Evolutionary conservation across 441 rosid species (phyloP).

Genomic region (Euphorbia corollata): DNA sequence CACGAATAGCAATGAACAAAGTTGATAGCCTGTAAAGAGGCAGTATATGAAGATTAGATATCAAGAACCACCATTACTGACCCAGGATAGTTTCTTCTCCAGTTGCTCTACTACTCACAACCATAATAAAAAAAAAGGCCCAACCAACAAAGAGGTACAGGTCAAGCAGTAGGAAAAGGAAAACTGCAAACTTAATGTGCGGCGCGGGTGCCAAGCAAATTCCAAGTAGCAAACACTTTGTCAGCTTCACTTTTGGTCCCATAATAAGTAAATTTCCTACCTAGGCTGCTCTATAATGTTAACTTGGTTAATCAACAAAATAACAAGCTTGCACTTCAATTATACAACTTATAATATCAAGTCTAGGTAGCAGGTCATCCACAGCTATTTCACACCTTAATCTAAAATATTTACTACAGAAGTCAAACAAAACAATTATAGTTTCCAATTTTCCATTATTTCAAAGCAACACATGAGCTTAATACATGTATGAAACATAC

Average conservation of each 20-base stretch:
- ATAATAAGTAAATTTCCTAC: background rate
- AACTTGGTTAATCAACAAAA: background rate
- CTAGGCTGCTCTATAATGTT: conserved; percentile 1
- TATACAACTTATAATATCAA: background rate
- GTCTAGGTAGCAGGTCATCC: background rate
- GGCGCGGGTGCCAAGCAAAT: background rate
- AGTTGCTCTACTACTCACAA: background rate
- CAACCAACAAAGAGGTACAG: background rate
- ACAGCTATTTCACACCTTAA: background rate
- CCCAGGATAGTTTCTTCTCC: background rate
- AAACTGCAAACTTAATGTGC: background rate
- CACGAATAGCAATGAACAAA: background rate
- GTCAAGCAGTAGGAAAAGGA: background rate
- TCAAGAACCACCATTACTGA: background rate
- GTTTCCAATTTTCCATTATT: background rate
- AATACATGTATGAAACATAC: background rate
- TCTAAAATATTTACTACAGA: background rate
- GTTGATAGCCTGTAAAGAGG: background rate
- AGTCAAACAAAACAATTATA: background rate
- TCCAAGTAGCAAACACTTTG: background rate
- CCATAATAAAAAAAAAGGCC: background rate
- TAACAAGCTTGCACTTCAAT: background rate
- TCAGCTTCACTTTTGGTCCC: background rate
- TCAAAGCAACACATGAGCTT: background rate
- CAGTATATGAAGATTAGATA: background rate